Conservation (phyloP, 176 grass and related monocot species). For the Microstegium vimineum region DNA sequence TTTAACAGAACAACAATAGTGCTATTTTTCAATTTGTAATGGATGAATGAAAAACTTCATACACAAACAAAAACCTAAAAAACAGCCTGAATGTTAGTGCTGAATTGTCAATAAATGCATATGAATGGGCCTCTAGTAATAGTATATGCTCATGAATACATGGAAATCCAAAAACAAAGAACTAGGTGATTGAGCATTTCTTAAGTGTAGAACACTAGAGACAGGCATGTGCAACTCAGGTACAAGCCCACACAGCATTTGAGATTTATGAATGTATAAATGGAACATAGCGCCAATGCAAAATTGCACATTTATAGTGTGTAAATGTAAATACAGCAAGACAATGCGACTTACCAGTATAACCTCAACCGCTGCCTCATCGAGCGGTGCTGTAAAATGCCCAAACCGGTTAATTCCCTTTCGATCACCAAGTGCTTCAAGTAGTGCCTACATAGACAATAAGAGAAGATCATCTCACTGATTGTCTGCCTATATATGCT, state of each 20-base stretch:
- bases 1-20: neutral
- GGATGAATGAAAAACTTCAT: neutral
- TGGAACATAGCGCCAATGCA: conserved; percentile 1
- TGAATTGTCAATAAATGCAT: neutral
- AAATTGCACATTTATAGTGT: neutral
- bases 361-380: conserved; percentile 89
- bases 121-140: neutral
- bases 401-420: conserved; percentile 90
- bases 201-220: neutral
- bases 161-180: neutral
- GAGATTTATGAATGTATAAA: neutral
- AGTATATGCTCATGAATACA: neutral
- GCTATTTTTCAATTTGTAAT: neutral
- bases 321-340: conserved; percentile 11
- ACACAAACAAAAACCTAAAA: neutral
- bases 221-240: neutral
- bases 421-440: conserved; percentile 91
- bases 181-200: neutral
- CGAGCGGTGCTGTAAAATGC: conserved; percentile 88
- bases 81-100: neutral
- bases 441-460: conserved; percentile 58
- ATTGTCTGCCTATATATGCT: neutral
- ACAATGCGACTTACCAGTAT: conserved; percentile 55
- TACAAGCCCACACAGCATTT: neutral
- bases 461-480: neutral